These are phyloP conservation scores for Apophysomyces ossiformis DNA, from an alignment of 371 early-diverging fungal species.

Conservation along the genomic window DNA sequence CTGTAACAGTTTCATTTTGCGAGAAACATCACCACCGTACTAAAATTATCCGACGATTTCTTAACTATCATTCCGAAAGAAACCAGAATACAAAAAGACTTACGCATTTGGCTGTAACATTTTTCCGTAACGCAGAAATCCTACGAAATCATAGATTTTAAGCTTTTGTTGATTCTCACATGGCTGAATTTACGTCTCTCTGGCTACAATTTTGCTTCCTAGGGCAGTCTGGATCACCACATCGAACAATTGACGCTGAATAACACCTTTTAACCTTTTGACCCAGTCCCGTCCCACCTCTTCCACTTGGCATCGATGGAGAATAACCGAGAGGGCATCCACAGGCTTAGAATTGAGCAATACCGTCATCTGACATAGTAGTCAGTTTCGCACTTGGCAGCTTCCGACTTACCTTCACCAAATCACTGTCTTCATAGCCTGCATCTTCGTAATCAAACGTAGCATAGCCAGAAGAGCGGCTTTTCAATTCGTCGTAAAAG, in stretches of 20 bases:
- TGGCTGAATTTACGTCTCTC: slow-evolving; percentile 73
- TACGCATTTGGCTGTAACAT: slow-evolving; percentile 94
- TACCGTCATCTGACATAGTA: slow-evolving; percentile 71
- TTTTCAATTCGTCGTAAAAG: slow-evolving; percentile 94
- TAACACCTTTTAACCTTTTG: slow-evolving; percentile 77
- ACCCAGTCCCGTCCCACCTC: slow-evolving; percentile 83
- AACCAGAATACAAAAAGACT: slow-evolving; percentile 31
- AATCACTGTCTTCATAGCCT: slow-evolving; percentile 86
- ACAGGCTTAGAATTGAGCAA: slow-evolving; percentile 90
- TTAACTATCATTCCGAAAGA: background rate
- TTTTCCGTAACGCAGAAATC: slow-evolving; percentile 78
- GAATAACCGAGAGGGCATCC: slow-evolving; percentile 91
- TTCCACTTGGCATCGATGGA: slow-evolving; percentile 79
- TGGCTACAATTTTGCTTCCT: slow-evolving; percentile 82
- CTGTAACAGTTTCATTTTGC: slow-evolving; percentile 91
- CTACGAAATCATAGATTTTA: slow-evolving; percentile 30
- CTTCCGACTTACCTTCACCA: slow-evolving; percentile 80
- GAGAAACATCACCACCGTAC: slow-evolving; percentile 94
- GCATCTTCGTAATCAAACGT: slow-evolving; percentile 96
- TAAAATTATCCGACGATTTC: slow-evolving; percentile 21
- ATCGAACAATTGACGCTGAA: slow-evolving; percentile 91
- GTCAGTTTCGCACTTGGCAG: background rate
- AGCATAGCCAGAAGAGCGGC: slow-evolving; percentile 92
- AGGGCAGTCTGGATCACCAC: slow-evolving; percentile 90
- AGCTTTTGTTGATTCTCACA: background rate